phyloP scores from a whole-genome alignment of 2,329 filamentous ascomycete genomes.

The Cordyceps militaris region DNA sequence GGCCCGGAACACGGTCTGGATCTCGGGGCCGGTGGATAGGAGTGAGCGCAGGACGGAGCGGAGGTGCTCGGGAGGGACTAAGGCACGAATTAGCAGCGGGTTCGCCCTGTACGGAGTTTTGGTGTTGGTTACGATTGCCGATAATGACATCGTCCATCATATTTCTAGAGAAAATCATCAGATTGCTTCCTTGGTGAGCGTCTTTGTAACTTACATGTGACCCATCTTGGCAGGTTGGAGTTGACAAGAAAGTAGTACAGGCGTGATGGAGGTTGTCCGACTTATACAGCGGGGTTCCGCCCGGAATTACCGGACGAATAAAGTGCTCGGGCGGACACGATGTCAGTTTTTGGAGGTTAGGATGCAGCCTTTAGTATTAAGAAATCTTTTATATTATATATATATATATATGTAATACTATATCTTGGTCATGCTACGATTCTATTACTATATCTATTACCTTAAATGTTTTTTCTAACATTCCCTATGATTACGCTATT shows the following conservation, averaged over 20 bases:
- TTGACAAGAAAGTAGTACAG: no score
- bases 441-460: no score
- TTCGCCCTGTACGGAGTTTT: neutral
- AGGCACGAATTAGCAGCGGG: neutral
- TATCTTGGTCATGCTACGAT: no score
- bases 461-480: no score
- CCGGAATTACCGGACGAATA: neutral
- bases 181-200: no score
- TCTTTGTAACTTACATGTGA: neutral
- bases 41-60: conserved; percentile 28
- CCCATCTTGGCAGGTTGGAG: conserved; percentile 1
- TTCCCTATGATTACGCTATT: no score
- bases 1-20: conserved; percentile 27
- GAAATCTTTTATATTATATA: no score
- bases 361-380: no score
- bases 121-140: conserved; percentile 24
- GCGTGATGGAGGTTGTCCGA: neutral
- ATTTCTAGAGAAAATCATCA: conserved; percentile 21
- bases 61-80: conserved; percentile 26
- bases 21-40: conserved; percentile 24
- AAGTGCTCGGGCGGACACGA: no score
- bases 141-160: conserved; percentile 37
- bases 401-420: no score
- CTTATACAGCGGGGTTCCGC: neutral
- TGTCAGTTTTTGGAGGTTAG: no score